These are phyloP conservation scores for Fraxinus floribunda DNA, from an alignment of 305 asterid species.

Conservation along the genomic window DNA sequence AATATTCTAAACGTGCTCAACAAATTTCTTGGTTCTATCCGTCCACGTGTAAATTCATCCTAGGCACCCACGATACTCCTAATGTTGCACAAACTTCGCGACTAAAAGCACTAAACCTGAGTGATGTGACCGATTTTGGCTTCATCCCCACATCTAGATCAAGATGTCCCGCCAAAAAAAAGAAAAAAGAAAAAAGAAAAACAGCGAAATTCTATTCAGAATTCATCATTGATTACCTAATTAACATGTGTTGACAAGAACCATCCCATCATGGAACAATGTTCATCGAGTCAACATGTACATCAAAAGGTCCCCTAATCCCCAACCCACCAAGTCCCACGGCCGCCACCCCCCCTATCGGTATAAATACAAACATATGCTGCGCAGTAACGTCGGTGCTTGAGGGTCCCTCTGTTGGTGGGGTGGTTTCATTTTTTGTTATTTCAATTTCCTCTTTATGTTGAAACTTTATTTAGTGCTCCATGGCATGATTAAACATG, in stretches of 20 bases:
- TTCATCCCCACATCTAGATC: too few relatives aligned
- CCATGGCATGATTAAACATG: conserved; percentile 6
- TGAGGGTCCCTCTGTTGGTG: neutral
- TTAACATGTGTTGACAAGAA: conserved; percentile 22
- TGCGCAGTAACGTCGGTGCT: neutral
- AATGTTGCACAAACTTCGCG: too few relatives aligned
- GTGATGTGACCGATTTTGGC: too few relatives aligned
- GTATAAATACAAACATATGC: conserved; percentile 25
- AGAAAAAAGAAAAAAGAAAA: too few relatives aligned
- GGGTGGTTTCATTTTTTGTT: neutral
- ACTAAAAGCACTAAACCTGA: too few relatives aligned
- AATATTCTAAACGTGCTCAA: too few relatives aligned
- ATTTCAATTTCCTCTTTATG: neutral
- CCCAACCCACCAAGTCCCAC: neutral
- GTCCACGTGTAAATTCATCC: too few relatives aligned
- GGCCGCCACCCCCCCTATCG: neutral
- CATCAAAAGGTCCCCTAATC: neutral
- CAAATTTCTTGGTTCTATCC: too few relatives aligned
- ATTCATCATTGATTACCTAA: conserved; percentile 18
- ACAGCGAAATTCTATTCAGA: neutral
- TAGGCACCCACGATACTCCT: too few relatives aligned
- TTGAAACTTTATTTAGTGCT: neutral
- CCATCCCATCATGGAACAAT: conserved; percentile 27
- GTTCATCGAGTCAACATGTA: neutral
- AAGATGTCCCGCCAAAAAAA: too few relatives aligned